Evolutionary conservation across 768 basidiomycete genomes (phyloP), one percentile per base, ranked within the genome.

Genomic region (Pluteus cervinus): DNA sequence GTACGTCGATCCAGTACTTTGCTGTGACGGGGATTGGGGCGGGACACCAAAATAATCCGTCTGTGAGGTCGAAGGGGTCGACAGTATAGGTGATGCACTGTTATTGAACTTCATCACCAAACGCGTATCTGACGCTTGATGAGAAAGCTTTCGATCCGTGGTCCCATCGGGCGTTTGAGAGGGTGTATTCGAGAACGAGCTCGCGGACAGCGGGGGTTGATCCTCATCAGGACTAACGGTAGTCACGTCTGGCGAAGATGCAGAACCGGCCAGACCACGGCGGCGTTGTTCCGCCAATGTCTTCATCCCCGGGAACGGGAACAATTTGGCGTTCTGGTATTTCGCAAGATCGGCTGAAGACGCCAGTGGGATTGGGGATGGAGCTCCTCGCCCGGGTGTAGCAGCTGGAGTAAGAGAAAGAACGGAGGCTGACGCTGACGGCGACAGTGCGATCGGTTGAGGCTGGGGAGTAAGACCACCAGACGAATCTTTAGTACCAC

Each of bases 231-330:
- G 61, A 23, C 62, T 63, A 15, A 70, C 46, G 30, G 61, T 55
- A 10, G 62, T 52, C 29, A 69, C 57, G 48, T 75, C 73, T 24
- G 68, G 68, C 14, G 61, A 65, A 2, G 69, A 69, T 5, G 63
- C 53, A 5, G 70, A 66, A n/a, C 64, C 56, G 56, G 61, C 35
- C 31, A 76, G 57, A 5, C 71, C 73, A 37, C 71, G 72, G 23
- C 77, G 74, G 47, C 79, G 71, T 50, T 85, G 76, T 52, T 86
- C 81, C 54, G 86, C 86, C 24, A 91, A 66, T 48, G 76, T 74
- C 51, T 80, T 73, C 57, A 91, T 81, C 24, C 88, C 89, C 17
- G 88, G 89, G 71, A 94, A 92, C 1, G 92, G 89, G 59, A 84
- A 86, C 24, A 96, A 67, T 55, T 97, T 97, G 20, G 75, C 65